Evolutionary conservation across 352 stramenopile genomes (phyloP), one percentile per base, ranked within the genome.

Genomic region (Phytopythium helicoides): DNA sequence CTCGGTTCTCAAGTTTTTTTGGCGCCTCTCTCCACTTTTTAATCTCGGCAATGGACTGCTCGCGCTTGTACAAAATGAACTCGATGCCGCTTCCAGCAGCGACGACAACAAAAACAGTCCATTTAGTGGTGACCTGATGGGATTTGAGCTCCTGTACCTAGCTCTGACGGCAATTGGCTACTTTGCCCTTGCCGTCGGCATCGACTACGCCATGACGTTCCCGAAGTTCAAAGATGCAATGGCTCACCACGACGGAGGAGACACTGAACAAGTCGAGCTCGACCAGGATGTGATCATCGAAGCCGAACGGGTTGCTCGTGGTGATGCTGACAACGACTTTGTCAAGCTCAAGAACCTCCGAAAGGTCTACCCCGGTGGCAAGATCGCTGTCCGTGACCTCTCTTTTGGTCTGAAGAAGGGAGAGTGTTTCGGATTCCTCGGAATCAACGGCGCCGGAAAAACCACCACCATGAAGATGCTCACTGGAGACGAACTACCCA

Each of bases 381-480:
- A 95, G 58, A 77, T 94, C 15, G 91, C 85, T 7, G 81, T 96
- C 46, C 55, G 66, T 19, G 66, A 87, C 38, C 47, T 97, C 18
- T 89, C 77, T 2, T 94, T 97, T 36, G 84, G 77, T 21, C 54
- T 97, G 31, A 67, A 69, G 23, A 64, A 69, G 2, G 92, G 95
- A 19, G 88, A 98, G 50, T 97, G 92, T 50, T 98, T 98, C 64
- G 95, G 95, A 1, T 94, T 97, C 53, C 73, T 98, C 5, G 95
- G 95, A 1, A 95, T 98, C 49, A 98, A 98, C 49, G 93, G 94
- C 22, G 95, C 82, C 6, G 95, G 95, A 31, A 98, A 99, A 63
- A 97, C 91, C 6, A 98, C 95, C 18, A 97, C 94, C 8, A 96
- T 98, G 71, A 97, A 96, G 56, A 97, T 98, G 75, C 65, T 99